phyloP scores from a whole-genome alignment of 345 rosid species.

The Syzygium grande region DNA sequence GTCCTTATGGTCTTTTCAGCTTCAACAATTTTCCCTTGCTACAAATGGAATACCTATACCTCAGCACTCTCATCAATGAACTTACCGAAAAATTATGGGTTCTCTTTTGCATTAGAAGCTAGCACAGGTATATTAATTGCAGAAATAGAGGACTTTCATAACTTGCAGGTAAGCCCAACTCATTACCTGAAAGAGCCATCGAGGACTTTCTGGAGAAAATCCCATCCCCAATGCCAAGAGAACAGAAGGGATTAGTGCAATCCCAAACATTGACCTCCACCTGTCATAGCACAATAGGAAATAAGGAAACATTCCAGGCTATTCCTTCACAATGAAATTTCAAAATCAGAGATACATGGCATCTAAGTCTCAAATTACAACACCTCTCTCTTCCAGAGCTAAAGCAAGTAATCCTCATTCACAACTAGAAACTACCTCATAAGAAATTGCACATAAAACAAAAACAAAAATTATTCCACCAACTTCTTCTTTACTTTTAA shows the following conservation, averaged over 20 bases:
- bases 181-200: constrained; percentile 96
- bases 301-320: not conserved
- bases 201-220: constrained; percentile 97
- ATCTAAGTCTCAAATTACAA: not conserved
- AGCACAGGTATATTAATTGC: not conserved
- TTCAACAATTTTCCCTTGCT: constrained; percentile 82
- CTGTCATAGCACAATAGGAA: constrained; percentile 20
- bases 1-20: constrained; percentile 77
- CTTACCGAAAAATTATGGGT: not conserved
- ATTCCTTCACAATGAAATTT: not conserved
- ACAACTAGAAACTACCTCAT: not conserved
- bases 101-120: not conserved
- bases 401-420: not conserved
- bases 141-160: not conserved
- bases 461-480: not conserved
- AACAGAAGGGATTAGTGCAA: constrained; percentile 78
- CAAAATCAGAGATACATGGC: not conserved
- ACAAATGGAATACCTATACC: constrained; percentile 8
- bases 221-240: constrained; percentile 83
- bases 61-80: constrained; percentile 3
- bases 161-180: not conserved
- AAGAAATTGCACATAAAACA: not conserved
- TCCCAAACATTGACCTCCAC: constrained; percentile 98
- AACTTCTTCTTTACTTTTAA: not conserved
- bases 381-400: not conserved